phyloP scores from a whole-genome alignment of 2,329 filamentous ascomycete genomes.

The Alternaria gaisen region DNA sequence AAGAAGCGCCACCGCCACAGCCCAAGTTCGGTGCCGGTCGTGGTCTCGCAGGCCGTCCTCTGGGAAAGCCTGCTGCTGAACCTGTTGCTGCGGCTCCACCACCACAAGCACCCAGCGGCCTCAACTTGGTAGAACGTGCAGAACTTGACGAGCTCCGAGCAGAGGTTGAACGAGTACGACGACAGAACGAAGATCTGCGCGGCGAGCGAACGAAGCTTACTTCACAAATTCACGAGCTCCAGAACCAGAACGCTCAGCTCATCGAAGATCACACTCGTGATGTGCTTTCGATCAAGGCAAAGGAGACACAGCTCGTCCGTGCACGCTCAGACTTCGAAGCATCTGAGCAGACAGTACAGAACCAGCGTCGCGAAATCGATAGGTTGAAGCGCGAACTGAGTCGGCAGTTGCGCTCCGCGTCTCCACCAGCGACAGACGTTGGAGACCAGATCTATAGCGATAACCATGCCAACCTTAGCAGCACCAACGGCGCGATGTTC shows the following conservation, averaged over 20 bases:
- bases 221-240: conserved; percentile 90
- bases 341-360: conserved; percentile 84
- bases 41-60: conserved; percentile 84
- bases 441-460: conserved; percentile 63
- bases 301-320: conserved; percentile 95
- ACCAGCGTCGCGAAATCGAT: conserved; percentile 87
- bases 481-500: conserved; percentile 57
- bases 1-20: conserved; percentile 55
- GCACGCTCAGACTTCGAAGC: conserved; percentile 89
- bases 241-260: conserved; percentile 94
- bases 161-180: conserved; percentile 80
- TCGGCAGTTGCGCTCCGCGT: conserved; percentile 63
- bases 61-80: conserved; percentile 86
- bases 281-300: conserved; percentile 95
- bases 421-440: conserved; percentile 61
- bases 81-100: conserved; percentile 52
- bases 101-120: conserved; percentile 65
- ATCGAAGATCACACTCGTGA: conserved; percentile 98
- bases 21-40: conserved; percentile 71
- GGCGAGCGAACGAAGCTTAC: conserved; percentile 82
- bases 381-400: conserved; percentile 85
- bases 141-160: conserved; percentile 88
- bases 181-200: conserved; percentile 80
- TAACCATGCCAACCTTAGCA: conserved; percentile 60
- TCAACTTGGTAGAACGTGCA: conserved; percentile 84